These are phyloP conservation scores for Brassica carinata DNA, from an alignment of 345 rosid species.

Conservation along the genomic window DNA sequence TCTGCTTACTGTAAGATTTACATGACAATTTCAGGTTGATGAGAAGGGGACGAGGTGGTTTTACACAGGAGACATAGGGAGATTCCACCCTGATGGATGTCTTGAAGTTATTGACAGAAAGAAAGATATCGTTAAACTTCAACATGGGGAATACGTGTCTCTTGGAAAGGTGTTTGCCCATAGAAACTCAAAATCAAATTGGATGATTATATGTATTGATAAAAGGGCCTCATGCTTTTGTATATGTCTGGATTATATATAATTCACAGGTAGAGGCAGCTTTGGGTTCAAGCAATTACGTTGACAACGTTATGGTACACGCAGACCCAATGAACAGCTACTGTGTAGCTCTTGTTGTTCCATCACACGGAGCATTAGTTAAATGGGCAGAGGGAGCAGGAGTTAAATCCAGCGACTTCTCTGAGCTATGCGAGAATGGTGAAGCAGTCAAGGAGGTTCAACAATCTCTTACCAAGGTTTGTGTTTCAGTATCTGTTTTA, in stretches of 20 bases:
- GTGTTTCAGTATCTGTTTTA: constrained; percentile 14
- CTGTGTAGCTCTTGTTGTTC: constrained; percentile 79
- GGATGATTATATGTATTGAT: not conserved
- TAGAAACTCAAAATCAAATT: not conserved
- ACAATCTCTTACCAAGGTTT: constrained; percentile 64
- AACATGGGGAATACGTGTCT: constrained; percentile 88
- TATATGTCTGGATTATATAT: constrained; percentile 12
- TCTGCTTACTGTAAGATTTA: not conserved
- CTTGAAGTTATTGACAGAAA: constrained; percentile 91
- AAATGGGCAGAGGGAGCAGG: constrained; percentile 74
- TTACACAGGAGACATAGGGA: constrained; percentile 87
- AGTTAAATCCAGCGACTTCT: constrained; percentile 43
- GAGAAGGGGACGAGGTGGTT: constrained; percentile 85
- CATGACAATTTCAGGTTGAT: constrained; percentile 62
- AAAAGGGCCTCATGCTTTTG: not conserved
- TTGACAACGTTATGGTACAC: constrained; percentile 74
- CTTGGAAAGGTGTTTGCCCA: constrained; percentile 83
- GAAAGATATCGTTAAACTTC: constrained; percentile 94
- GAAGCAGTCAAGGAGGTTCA: constrained; percentile 73
- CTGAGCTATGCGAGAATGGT: constrained; percentile 63
- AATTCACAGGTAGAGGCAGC: constrained; percentile 80
- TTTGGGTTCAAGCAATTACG: constrained; percentile 52
- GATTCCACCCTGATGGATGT: constrained; percentile 85
- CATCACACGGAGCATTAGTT: constrained; percentile 58
- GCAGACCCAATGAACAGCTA: constrained; percentile 71